phyloP scores from a whole-genome alignment of 2,329 filamentous ascomycete species.

The Fusarium staphyleae region DNA sequence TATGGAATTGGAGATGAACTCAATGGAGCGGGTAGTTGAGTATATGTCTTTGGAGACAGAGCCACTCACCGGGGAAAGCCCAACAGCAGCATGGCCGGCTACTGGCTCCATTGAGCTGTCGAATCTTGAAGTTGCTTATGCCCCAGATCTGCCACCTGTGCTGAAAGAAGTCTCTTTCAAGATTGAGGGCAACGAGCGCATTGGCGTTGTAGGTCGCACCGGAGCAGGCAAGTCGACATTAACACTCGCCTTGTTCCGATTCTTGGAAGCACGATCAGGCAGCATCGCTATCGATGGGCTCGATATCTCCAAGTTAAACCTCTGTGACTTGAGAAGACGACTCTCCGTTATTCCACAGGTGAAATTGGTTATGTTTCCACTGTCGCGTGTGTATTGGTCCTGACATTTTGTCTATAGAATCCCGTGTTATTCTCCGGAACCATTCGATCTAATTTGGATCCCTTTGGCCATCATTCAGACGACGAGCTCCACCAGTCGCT shows the following conservation, averaged over 20 bases:
- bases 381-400: too few species aligned
- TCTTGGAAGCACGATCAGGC: constrained; percentile 71
- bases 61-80: constrained; percentile 64
- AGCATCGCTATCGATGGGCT: constrained; percentile 73
- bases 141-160: constrained; percentile 71
- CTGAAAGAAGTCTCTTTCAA: constrained; percentile 72
- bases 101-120: constrained; percentile 74
- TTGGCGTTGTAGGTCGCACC: constrained; percentile 78
- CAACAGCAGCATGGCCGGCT: constrained; percentile 76
- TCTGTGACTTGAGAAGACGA: constrained; percentile 71
- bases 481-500: constrained; percentile 72
- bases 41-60: constrained; percentile 74
- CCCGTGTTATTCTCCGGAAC: constrained; percentile 82
- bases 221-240: constrained; percentile 79
- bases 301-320: constrained; percentile 73
- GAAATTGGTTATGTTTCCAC: neutral
- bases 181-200: constrained; percentile 68
- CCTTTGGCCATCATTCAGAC: constrained; percentile 73
- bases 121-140: constrained; percentile 75
- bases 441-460: constrained; percentile 76
- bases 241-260: constrained; percentile 77
- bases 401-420: constrained; percentile 51
- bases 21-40: constrained; percentile 77
- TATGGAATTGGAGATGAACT: constrained; percentile 79
- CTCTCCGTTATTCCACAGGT: constrained; percentile 77